Percentiles rank a stretch among this genome's conserved stretches.
These are phyloP conservation scores for Inonotus obliquus DNA, from an alignment of 1,284 basidiomycete species.

Conservation along the genomic window DNA sequence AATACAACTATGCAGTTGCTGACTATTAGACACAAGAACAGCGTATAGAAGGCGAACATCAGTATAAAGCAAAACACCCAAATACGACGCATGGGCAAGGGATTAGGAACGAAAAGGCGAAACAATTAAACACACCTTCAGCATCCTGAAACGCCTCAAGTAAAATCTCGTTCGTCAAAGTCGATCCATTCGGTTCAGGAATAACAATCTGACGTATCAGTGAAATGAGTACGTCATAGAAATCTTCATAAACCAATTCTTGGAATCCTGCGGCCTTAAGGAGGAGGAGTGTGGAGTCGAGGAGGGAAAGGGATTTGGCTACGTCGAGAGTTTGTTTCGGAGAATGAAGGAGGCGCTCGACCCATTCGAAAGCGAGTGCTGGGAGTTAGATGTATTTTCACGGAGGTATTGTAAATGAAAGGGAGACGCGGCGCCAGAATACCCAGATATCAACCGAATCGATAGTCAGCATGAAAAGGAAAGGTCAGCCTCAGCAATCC, in stretches of 20 bases:
- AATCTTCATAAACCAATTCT: constrained; percentile 54
- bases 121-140: constrained; percentile 50
- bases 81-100: no score
- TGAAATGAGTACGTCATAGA: constrained; percentile 45
- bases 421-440: no score
- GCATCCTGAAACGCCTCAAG: constrained; percentile 51
- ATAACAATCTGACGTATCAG: constrained; percentile 40
- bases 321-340: constrained; percentile 43
- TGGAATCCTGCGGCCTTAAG: constrained; percentile 67
- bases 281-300: constrained; percentile 48
- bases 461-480: no score
- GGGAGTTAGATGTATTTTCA: background rate
- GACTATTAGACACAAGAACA: constrained; percentile 31
- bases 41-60: background rate
- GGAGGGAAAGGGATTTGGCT: constrained; percentile 44
- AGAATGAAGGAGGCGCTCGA: constrained; percentile 44
- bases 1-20: constrained; percentile 73
- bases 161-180: constrained; percentile 37
- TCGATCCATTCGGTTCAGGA: constrained; percentile 32
- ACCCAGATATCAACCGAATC: no score
- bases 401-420: no score
- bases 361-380: constrained; percentile 55
- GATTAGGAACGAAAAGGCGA: no score
- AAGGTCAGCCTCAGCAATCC: background rate
- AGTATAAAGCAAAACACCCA: background rate